phyloP scores from a whole-genome alignment of 305 asterid species.

The Striga hermonthica region DNA sequence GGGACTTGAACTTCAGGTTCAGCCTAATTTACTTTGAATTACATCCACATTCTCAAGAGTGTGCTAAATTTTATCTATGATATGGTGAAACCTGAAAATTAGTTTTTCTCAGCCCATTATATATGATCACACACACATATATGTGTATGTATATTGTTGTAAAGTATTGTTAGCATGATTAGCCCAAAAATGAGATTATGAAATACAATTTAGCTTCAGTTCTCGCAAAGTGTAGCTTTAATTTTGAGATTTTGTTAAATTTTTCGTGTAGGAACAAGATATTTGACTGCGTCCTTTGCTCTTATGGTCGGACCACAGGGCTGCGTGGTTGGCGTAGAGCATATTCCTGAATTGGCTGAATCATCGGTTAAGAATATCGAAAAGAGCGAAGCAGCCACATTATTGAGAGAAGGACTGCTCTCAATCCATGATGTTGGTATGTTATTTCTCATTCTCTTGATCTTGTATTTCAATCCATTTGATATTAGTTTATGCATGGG shows the following conservation, averaged over 20 bases:
- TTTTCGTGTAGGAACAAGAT: conserved; percentile 69
- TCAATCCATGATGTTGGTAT: conserved; percentile 72
- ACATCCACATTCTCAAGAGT: too few species aligned
- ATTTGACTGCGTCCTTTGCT: conserved; percentile 88
- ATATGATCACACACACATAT: too few species aligned
- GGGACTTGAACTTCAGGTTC: not conserved
- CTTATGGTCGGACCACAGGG: conserved; percentile 91
- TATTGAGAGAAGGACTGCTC: conserved; percentile 67
- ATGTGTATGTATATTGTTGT: not conserved
- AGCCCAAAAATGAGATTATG: not conserved
- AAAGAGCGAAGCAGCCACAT: conserved; percentile 74
- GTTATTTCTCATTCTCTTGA: conserved; percentile 22
- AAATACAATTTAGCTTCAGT: conserved; percentile 7
- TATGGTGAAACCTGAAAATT: not conserved
- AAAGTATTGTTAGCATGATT: not conserved
- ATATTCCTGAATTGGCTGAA: conserved; percentile 81
- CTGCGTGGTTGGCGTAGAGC: conserved; percentile 79
- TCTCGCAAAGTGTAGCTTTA: conserved; percentile 21
- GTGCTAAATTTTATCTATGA: not conserved
- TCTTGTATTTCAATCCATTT: conserved; percentile 4
- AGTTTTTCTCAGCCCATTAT: too few species aligned
- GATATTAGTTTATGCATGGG: not conserved
- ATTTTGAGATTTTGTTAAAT: conserved; percentile 24
- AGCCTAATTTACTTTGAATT: not conserved
- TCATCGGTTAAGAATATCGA: conserved; percentile 58